Evolutionary conservation across 129 eudicot genomes (phyloP), one percentile per base, ranked within the genome.

Genomic region (sunflower (Helianthus annuus)): DNA sequence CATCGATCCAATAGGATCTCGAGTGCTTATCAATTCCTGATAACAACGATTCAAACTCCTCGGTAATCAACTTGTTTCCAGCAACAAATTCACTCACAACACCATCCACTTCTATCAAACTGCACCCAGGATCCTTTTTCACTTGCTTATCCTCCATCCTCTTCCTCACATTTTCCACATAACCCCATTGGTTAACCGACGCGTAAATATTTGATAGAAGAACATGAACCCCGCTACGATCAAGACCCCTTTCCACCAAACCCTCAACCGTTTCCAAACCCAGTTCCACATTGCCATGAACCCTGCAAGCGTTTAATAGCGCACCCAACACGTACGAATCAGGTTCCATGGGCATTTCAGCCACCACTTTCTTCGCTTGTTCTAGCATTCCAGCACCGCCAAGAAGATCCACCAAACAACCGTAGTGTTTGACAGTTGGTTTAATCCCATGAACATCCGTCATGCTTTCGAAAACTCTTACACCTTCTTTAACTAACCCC

Each of bases 181-280:
- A 78, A 24, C 80, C 86, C 98, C 98, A 92, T 54, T 85, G 80
- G 15, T 76, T 29, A 54, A 66, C 69, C 36, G 87, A 78, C 8
- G 96, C 98, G 76, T 92, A 89, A 62, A 92, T 85, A 68, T 89
- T 85, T 0, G 97, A 85, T 57, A 92, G 84, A 67, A 88, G 91
- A 65, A 85, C 82, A 68, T 80, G 82, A 72, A 78, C 88, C n/a
- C 91, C 94, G 49, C 91, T 76, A 39, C 75, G 75, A 48, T 89
- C 86, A 17, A 81, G 84, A 42, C 78, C 60, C 14, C 27, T 75
- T 24, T 80, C 72, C 8, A 14, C 78, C 69, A 88, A 69, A 54
- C 83, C 75, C 16, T 81, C 71, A 10, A 80, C 87, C 79, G 61
- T 73, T 69, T 70, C 85, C 19, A 60, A 56, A 40, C 89, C 94